Evolutionary conservation across 2,329 filamentous ascomycete species (phyloP).

Genomic region (Daldinia sp.): DNA sequence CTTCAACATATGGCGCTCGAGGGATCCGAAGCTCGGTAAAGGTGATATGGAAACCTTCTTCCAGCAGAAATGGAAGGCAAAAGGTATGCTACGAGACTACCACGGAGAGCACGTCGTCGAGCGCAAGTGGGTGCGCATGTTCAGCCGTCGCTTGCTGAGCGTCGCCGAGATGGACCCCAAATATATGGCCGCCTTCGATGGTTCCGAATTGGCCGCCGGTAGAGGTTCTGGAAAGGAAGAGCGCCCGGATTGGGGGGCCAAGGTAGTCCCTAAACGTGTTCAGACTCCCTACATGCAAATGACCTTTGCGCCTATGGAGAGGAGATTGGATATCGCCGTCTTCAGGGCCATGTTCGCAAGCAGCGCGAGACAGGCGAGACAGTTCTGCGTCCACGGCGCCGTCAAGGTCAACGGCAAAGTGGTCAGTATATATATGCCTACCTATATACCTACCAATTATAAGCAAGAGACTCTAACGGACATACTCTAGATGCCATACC

Average conservation of each 20-base stretch:
- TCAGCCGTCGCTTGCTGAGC: constrained; percentile 81
- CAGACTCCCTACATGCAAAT: constrained; percentile 95
- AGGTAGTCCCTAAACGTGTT: not conserved
- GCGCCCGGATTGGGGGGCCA: constrained; percentile 34
- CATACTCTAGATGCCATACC: constrained; percentile 80
- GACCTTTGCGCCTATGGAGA: constrained; percentile 91
- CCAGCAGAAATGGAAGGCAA: constrained; percentile 98
- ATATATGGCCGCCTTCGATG: constrained; percentile 85
- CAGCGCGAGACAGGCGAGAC: constrained; percentile 90
- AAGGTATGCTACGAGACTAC: constrained; percentile 84
- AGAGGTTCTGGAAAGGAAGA: constrained; percentile 78
- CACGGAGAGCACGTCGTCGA: constrained; percentile 96
- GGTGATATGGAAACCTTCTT: constrained; percentile 77
- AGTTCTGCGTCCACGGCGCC: constrained; percentile 92
- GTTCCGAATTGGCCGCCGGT: constrained; percentile 84
- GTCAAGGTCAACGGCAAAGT: constrained; percentile 98
- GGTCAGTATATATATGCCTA: constrained; percentile 62
- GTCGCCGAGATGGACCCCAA: constrained; percentile 86
- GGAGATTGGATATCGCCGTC: constrained; percentile 92
- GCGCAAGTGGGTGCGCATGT: constrained; percentile 94
- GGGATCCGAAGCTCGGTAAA: constrained; percentile 57
- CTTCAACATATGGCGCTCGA: constrained; percentile 80
- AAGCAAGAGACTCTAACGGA: constrained; percentile 14
- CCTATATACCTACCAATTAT: not conserved
- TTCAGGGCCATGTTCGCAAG: constrained; percentile 95